Conservation (phyloP, 2,329 filamentous ascomycete species). For the Fusarium sp. region DNA sequence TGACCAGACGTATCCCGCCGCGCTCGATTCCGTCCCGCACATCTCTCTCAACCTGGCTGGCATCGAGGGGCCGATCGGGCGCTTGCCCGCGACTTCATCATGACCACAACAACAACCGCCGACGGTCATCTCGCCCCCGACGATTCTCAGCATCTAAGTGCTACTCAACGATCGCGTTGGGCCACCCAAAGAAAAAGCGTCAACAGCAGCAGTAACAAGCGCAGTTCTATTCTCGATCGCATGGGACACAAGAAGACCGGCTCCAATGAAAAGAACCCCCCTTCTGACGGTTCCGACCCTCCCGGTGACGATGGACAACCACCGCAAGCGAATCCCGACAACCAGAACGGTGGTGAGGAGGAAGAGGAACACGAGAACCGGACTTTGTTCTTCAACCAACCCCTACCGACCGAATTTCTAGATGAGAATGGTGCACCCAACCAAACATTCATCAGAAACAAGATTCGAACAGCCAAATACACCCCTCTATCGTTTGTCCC, state of each 20-base stretch:
- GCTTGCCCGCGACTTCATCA: constrained; percentile 53
- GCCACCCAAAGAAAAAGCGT: constrained; percentile 89
- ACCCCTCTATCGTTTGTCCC: constrained; percentile 94
- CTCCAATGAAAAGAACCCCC: constrained; percentile 76
- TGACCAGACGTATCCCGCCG: constrained; percentile 19
- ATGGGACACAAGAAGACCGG: constrained; percentile 71
- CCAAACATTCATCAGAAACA: constrained; percentile 84
- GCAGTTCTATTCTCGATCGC: constrained; percentile 83
- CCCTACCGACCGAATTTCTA: constrained; percentile 77
- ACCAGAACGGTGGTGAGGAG: constrained; percentile 51
- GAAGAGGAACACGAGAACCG: constrained; percentile 61
- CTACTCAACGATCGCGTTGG: constrained; percentile 88
- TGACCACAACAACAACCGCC: constrained; percentile 50
- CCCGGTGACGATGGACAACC: constrained; percentile 41
- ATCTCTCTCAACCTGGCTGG: constrained; percentile 52
- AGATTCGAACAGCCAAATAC: constrained; percentile 98
- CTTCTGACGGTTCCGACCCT: constrained; percentile 48
- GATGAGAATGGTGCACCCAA: constrained; percentile 84
- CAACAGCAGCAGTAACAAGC: constrained; percentile 80
- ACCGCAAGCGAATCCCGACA: constrained; percentile 48
- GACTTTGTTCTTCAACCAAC: constrained; percentile 85
- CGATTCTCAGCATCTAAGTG: constrained; percentile 26
- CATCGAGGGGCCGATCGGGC: constrained; percentile 54
- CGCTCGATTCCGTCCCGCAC: constrained; percentile 32
- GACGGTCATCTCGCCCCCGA: constrained; percentile 45